Conservation (phyloP, 768 basidiomycete species). For the Zangia roseola region DNA sequence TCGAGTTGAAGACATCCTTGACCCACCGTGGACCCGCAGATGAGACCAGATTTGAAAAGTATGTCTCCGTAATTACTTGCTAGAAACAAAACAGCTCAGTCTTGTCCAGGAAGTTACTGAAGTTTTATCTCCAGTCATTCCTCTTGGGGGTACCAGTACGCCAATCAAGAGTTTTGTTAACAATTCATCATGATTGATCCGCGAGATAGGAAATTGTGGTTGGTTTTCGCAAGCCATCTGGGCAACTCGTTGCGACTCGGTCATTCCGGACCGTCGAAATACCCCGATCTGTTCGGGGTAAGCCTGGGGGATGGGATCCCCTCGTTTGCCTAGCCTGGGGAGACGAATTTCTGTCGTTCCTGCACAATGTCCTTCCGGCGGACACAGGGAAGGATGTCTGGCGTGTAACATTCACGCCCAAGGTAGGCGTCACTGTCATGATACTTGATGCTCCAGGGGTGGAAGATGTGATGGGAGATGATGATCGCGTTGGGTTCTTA, state of each 20-base stretch:
- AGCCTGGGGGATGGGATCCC: slow-evolving; percentile 77
- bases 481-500: slow-evolving; percentile 78
- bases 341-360: slow-evolving; percentile 54
- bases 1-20: slow-evolving; percentile 88
- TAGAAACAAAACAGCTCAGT: neutral
- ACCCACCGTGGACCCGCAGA: slow-evolving; percentile 63
- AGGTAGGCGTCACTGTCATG: slow-evolving; percentile 50
- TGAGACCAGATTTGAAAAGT: slow-evolving; percentile 80
- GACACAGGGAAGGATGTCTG: slow-evolving; percentile 48
- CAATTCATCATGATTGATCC: slow-evolving; percentile 4
- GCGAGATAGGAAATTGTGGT: slow-evolving; percentile 71
- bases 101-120: slow-evolving; percentile 72
- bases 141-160: slow-evolving; percentile 86
- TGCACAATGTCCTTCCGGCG: slow-evolving; percentile 40
- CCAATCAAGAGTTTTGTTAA: slow-evolving; percentile 1
- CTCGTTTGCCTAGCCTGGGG: slow-evolving; percentile 73
- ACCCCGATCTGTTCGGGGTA: slow-evolving; percentile 74
- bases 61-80: slow-evolving; percentile 14
- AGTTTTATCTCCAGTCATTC: slow-evolving; percentile 91
- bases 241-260: slow-evolving; percentile 63
- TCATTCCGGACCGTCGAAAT: slow-evolving; percentile 77
- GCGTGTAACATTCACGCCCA: slow-evolving; percentile 67
- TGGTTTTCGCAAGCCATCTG: slow-evolving; percentile 82
- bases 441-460: slow-evolving; percentile 48
- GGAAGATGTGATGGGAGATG: slow-evolving; percentile 59